These are phyloP conservation scores for Termitomyces sp. DNA, from an alignment of 768 basidiomycete species.

Conservation along the genomic window DNA sequence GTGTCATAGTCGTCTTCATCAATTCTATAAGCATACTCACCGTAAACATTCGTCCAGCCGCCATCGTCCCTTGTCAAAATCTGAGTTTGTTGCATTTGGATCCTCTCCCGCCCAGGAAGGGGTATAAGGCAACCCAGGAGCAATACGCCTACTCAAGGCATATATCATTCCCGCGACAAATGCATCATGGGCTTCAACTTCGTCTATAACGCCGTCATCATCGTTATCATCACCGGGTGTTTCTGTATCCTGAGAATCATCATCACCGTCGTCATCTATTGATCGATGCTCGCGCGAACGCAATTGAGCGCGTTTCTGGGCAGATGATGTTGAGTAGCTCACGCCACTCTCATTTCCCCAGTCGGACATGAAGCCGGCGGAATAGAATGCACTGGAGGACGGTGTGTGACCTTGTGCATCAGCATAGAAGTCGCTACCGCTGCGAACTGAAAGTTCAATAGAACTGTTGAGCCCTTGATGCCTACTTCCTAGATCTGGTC, in stretches of 20 bases:
- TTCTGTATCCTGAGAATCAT: constrained; percentile 59
- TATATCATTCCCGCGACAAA: constrained; percentile 89
- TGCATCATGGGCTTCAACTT: constrained; percentile 75
- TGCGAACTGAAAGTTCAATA: constrained; percentile 47
- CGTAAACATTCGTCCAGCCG: constrained; percentile 77
- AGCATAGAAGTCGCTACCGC: constrained; percentile 78
- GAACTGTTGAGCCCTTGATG: constrained; percentile 16
- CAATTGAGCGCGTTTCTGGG: constrained; percentile 14
- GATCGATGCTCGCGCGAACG: constrained; percentile 24
- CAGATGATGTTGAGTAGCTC: constrained; percentile 19
- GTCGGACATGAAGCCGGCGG: constrained; percentile 26
- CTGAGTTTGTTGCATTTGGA: constrained; percentile 21
- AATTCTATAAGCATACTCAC: constrained; percentile 30
- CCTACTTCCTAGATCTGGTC: constrained; percentile 5
- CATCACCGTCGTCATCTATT: constrained; percentile 42
- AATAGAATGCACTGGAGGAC: constrained; percentile 49
- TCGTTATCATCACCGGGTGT: constrained; percentile 33
- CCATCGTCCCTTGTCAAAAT: constrained; percentile 56
- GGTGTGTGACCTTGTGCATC: constrained; percentile 49
- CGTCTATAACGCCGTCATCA: constrained; percentile 51
- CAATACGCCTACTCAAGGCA: constrained; percentile 62
- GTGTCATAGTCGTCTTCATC: neutral
- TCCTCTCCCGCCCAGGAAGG: constrained; percentile 44
- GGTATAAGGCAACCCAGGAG: constrained; percentile 76
- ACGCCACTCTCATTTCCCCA: constrained; percentile 22